Percentiles rank a stretch among this genome's conserved stretches.
phyloP scores from a whole-genome alignment of 2,329 filamentous ascomycete species.

The Coniosporium tulheliwenetii region DNA sequence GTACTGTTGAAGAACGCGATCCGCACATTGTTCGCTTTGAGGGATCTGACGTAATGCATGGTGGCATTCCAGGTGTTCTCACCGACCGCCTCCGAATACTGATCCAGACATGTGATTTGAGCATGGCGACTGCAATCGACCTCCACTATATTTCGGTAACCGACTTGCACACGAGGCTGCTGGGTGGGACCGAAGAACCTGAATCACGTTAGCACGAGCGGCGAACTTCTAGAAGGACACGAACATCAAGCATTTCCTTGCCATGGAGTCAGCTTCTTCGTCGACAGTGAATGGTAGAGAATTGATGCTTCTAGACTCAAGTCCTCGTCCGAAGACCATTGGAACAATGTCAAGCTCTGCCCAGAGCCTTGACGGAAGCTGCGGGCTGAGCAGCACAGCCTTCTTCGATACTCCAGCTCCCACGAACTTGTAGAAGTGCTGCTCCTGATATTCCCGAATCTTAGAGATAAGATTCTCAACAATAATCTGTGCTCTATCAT shows the following conservation, averaged over 20 bases:
- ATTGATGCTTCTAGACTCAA: constrained; percentile 17
- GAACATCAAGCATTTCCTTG: constrained; percentile 60
- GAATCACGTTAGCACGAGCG: background rate
- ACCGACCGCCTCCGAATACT: constrained; percentile 47
- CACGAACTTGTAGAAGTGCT: constrained; percentile 58
- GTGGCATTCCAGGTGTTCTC: constrained; percentile 49
- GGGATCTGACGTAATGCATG: constrained; percentile 44
- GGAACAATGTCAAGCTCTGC: constrained; percentile 61
- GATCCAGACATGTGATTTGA: constrained; percentile 38
- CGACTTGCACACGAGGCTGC: constrained; percentile 50
- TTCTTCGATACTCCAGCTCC: constrained; percentile 53
- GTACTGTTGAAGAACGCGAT: constrained; percentile 70
- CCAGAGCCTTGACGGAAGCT: constrained; percentile 58
- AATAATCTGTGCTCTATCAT: constrained; percentile 17
- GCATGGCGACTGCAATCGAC: constrained; percentile 53
- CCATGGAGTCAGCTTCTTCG: constrained; percentile 70
- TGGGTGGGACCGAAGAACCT: constrained; percentile 60
- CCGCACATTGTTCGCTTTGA: constrained; percentile 48
- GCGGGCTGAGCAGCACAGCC: constrained; percentile 44
- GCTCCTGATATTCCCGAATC: constrained; percentile 43
- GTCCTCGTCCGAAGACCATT: constrained; percentile 37
- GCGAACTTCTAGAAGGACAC: constrained; percentile 11
- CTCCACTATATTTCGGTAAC: constrained; percentile 52
- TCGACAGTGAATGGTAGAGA: constrained; percentile 49
- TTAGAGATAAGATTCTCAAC: constrained; percentile 43